Evolutionary conservation across 257 asterid genomes (phyloP).

Genomic region (Salvia rosmarinus): DNA sequence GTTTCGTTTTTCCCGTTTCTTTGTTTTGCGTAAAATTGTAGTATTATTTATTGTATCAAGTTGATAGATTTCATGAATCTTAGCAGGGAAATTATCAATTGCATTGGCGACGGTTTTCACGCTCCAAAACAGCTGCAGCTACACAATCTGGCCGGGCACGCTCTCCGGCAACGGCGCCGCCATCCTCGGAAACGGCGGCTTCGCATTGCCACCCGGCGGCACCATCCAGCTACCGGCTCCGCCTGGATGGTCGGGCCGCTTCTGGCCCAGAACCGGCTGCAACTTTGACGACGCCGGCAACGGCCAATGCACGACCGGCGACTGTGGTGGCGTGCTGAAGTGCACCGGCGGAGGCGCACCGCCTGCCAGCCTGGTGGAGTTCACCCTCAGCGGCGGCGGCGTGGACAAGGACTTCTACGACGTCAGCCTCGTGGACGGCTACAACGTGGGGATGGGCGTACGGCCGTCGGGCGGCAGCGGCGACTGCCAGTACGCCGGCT

Average conservation of each 20-base stretch:
- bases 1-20: too few species aligned
- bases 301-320: constrained; percentile 76
- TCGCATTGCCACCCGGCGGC: constrained; percentile 66
- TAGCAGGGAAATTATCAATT: constrained; percentile 40
- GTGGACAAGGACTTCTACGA: constrained; percentile 69
- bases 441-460: constrained; percentile 58
- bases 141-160: constrained; percentile 92
- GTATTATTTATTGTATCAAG: too few species aligned
- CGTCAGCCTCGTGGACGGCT: constrained; percentile 86
- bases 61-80: background rate
- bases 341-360: constrained; percentile 78
- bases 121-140: constrained; percentile 67
- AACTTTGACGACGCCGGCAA: constrained; percentile 56
- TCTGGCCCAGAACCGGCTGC: constrained; percentile 93
- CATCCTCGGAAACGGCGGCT: constrained; percentile 71
- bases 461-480: constrained; percentile 58
- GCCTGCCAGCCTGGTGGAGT: constrained; percentile 75
- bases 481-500: constrained; percentile 49
- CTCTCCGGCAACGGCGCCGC: constrained; percentile 75
- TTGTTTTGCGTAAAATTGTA: too few species aligned
- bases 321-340: constrained; percentile 59
- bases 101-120: constrained; percentile 63
- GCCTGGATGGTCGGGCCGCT: constrained; percentile 90
- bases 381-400: constrained; percentile 54
- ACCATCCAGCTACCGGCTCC: constrained; percentile 65